Base-by-base conservation (phyloP, 2,329 filamentous ascomycete genomes). In the Monosporascus ibericus region DNA sequence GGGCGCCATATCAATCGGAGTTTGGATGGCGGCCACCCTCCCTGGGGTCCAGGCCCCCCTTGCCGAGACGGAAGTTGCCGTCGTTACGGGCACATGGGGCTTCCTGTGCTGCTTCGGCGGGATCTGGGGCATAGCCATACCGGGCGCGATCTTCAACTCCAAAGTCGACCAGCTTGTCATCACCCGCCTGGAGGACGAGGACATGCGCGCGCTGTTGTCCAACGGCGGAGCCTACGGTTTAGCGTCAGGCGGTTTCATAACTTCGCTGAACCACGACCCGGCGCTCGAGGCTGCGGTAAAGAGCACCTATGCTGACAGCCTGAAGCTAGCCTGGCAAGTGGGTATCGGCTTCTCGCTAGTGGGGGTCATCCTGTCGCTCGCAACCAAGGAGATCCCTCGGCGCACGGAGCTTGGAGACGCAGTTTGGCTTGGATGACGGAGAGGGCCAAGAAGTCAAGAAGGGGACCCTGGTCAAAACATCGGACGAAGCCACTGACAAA, bases 51-150 rank as follows among this genome's bases (percentile, higher is more conserved):
- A 69, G 55, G 70, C 66, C 5, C 27, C 58, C 0, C 48, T 64
- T 5, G 18, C 52, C 2, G 63, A 66, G n/a, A 47, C 48, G 3
- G 65, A 71, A 37, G 53, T 59, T 0, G 57, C 61, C 5, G 55
- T 60, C 7, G 63, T 66, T 0, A 63, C 63, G 3, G 63, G 61
- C n/a, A 68, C 70, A 54, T 68, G 64, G 56, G 56, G 58, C 3
- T 75, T 74, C 56, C 60, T 70, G 51, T 62, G 72, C 8, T 64
- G 60, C 27, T 65, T 74, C n/a, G 72, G 73, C 1, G 59, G 65
- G 22, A 65, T 70, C 17, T 63, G 73, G 37, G 72, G 72, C n/a
- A 65, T 73, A 2, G 63, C 68, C 0, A 63, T 75, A 8, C 66
- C 65, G 2, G 63, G 62, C 1, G 59, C 63, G 2, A 63, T 72